These are phyloP conservation scores for Capniomyces stellatus DNA, from an alignment of 371 early-diverging fungal genomes.

Conservation along the genomic window DNA sequence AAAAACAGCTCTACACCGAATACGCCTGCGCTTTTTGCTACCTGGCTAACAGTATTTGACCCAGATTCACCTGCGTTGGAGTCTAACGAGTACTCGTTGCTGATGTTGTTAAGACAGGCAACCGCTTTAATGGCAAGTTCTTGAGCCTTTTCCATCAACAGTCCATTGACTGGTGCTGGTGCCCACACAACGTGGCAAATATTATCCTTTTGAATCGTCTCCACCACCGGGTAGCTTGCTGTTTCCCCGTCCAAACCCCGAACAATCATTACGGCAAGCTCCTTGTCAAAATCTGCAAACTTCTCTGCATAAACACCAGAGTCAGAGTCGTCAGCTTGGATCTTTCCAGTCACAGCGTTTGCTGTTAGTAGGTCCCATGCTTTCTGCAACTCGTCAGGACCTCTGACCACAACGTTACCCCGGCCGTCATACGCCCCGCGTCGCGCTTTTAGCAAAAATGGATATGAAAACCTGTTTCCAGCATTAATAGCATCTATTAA, in stretches of 20 bases:
- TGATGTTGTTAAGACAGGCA: conserved; percentile 11
- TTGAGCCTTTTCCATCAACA: conserved; percentile 43
- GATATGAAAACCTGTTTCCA: conserved; percentile 57
- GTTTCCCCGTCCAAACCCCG: conserved; percentile 50
- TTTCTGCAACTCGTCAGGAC: conserved; percentile 36
- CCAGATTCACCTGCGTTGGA: neutral
- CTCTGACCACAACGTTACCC: conserved; percentile 68
- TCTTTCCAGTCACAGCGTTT: conserved; percentile 6
- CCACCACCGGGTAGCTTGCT: conserved; percentile 76
- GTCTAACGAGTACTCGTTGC: neutral
- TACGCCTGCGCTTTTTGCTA: conserved; percentile 60
- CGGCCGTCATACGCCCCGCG: conserved; percentile 90
- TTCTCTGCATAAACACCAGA: conserved; percentile 58
- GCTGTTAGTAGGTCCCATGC: conserved; percentile 35
- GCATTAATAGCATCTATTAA: conserved; percentile 22
- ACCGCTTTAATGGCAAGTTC: conserved; percentile 71
- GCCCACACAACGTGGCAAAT: conserved; percentile 87
- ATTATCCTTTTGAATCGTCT: conserved; percentile 86
- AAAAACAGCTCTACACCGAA: conserved; percentile 95
- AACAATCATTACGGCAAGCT: conserved; percentile 92
- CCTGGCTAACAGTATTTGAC: neutral
- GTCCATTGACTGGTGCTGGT: conserved; percentile 83
- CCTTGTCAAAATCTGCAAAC: conserved; percentile 80
- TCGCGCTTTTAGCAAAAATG: conserved; percentile 85
- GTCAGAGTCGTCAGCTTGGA: conserved; percentile 12